phyloP scores from a whole-genome alignment of 768 basidiomycete genomes.

The Collybia mongolica region DNA sequence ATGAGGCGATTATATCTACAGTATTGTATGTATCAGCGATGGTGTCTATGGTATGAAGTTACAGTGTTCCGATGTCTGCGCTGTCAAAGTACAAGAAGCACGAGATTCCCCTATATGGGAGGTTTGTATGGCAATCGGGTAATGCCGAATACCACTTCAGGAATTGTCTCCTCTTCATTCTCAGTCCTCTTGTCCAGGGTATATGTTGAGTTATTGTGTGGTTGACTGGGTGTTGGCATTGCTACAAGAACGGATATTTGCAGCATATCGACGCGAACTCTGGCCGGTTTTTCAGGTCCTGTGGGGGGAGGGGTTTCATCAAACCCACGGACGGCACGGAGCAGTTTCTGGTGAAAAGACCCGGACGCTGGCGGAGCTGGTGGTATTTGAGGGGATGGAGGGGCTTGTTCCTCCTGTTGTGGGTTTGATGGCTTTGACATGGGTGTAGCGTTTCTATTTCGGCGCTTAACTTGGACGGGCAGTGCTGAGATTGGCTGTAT shows the following conservation, averaged over 20 bases:
- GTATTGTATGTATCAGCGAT: not conserved
- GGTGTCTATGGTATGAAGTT: not conserved
- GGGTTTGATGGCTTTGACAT: conserved; percentile 12
- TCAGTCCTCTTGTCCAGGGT: conserved; percentile 13
- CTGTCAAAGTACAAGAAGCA: conserved; percentile 5
- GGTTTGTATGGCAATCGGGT: conserved; percentile 33
- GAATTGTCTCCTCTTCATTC: conserved; percentile 37
- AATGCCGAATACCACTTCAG: conserved; percentile 50
- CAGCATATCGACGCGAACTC: conserved; percentile 32
- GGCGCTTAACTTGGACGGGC: conserved; percentile 31
- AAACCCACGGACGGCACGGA: conserved; percentile 4
- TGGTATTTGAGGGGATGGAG: conserved; percentile 8
- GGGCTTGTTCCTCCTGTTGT: conserved; percentile 1
- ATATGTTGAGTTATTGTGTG: conserved; percentile 16
- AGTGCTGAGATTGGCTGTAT: conserved; percentile 38
- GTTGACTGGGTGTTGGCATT: conserved; percentile 45
- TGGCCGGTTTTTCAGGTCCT: conserved; percentile 2
- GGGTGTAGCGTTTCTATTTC: conserved; percentile 19
- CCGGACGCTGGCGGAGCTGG: conserved; percentile 3
- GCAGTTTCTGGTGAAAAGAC: conserved; percentile 2
- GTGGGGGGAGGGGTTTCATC: conserved; percentile 6
- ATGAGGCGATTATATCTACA: conserved; percentile 1
- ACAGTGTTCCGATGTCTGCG: conserved; percentile 6
- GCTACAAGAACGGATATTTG: conserved; percentile 57
- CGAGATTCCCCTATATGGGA: conserved; percentile 2